Conservation (phyloP, 148 eudicot genomes). For the Euryodendron excelsum region DNA sequence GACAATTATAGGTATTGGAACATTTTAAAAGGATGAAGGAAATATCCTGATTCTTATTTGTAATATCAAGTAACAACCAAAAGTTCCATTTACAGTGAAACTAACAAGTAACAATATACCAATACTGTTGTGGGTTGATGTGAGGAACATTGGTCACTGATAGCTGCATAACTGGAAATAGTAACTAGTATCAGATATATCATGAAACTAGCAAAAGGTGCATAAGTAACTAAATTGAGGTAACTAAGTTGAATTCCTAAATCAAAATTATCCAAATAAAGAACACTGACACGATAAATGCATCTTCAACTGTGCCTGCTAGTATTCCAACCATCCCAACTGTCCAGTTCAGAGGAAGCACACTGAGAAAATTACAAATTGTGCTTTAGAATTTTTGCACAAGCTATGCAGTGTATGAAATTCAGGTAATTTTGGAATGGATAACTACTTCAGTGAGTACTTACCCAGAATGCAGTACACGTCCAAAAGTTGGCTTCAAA, state of each 20-base stretch:
- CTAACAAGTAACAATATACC: conserved; percentile 32
- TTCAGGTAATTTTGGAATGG: too few species aligned
- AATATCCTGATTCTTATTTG: neutral
- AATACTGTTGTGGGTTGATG: conserved; percentile 22
- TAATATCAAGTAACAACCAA: neutral
- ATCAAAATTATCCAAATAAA: too few species aligned
- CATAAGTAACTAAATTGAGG: neutral
- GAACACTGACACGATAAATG: conserved; percentile 66
- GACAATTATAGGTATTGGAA: neutral
- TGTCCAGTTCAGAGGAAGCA: conserved; percentile 92
- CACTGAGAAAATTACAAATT: conserved; percentile 37
- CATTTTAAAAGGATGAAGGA: too few species aligned
- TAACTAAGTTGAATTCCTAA: neutral
- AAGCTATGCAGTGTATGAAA: too few species aligned
- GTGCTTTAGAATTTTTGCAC: too few species aligned
- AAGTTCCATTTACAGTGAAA: too few species aligned
- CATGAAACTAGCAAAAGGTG: neutral
- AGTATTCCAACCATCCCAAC: conserved; percentile 95
- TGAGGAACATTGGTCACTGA: conserved; percentile 48
- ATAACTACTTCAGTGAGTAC: too few species aligned
- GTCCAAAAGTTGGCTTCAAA: conserved; percentile 90
- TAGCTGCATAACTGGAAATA: conserved; percentile 83
- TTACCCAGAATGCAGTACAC: conserved; percentile 82
- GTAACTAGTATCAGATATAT: conserved; percentile 4
- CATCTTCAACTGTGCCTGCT: conserved; percentile 88